Percentiles rank a stretch among this genome's conserved stretches.
phyloP scores from a whole-genome alignment of 148 eudicot species.

The Diospyros kaki region DNA sequence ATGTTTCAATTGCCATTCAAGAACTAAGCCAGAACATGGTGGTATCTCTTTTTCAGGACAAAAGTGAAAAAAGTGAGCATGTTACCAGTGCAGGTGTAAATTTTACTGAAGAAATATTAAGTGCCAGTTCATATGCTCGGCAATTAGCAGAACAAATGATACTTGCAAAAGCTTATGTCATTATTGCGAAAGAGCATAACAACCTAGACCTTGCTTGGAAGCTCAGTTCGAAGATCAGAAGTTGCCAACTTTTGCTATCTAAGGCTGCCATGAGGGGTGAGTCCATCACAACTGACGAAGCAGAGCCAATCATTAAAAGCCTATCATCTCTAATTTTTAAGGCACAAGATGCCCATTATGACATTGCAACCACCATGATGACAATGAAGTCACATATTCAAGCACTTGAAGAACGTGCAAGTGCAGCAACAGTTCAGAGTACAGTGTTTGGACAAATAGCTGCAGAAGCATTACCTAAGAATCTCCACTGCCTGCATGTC shows the following conservation, averaged over 20 bases:
- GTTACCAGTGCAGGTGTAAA: slow-evolving; percentile 31
- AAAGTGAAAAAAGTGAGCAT: slow-evolving; percentile 18
- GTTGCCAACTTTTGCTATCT: slow-evolving; percentile 70
- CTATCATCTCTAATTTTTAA: slow-evolving; percentile 53
- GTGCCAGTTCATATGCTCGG: slow-evolving; percentile 55
- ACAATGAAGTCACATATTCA: slow-evolving; percentile 81
- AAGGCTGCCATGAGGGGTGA: slow-evolving; percentile 75
- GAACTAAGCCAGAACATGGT: slow-evolving; percentile 3
- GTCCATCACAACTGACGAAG: slow-evolving; percentile 50
- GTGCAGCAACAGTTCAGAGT: slow-evolving; percentile 64
- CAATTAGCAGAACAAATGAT: slow-evolving; percentile 75
- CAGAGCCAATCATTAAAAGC: slow-evolving; percentile 52
- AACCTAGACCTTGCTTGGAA: slow-evolving; percentile 80
- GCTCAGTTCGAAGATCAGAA: slow-evolving; percentile 63
- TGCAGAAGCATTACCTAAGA: slow-evolving; percentile 60
- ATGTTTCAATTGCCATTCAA: neutral
- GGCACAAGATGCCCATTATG: slow-evolving; percentile 78
- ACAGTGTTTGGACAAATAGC: slow-evolving; percentile 62
- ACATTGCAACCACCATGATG: slow-evolving; percentile 74
- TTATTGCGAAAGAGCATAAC: slow-evolving; percentile 80
- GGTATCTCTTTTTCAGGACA: slow-evolving; percentile 36
- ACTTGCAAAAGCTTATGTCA: slow-evolving; percentile 74
- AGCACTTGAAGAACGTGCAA: slow-evolving; percentile 77
- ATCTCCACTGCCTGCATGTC: slow-evolving; percentile 55
- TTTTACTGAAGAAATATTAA: slow-evolving; percentile 39